Conservation (phyloP, 352 stramenopile genomes). For the Globisporangium apiculatum region DNA sequence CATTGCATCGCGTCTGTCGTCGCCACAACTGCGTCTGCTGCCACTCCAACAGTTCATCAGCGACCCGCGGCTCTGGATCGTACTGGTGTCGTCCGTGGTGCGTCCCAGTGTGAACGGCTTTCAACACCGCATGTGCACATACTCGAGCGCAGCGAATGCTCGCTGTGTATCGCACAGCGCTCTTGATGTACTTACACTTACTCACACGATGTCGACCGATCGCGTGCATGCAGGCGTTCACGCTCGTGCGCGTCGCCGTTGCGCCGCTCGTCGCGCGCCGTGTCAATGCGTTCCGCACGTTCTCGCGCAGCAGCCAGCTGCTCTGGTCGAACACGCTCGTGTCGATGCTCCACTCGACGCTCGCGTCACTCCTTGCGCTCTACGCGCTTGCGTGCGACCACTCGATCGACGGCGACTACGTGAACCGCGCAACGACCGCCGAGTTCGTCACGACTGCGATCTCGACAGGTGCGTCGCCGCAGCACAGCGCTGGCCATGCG, state of each 20-base stretch:
- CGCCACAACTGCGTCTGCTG: too few relatives aligned
- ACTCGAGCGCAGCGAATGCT: background rate
- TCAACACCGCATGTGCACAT: background rate
- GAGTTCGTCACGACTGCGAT: constrained; percentile 54
- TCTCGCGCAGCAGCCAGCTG: constrained; percentile 38
- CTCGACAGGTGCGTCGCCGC: constrained; percentile 35
- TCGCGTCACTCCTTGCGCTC: constrained; percentile 50
- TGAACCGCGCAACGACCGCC: constrained; percentile 23
- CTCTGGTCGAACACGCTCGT: constrained; percentile 73
- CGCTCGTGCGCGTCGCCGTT: constrained; percentile 28
- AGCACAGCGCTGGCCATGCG: too few relatives aligned
- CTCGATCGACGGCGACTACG: constrained; percentile 39
- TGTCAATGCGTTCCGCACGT: constrained; percentile 37
- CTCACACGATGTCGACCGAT: background rate
- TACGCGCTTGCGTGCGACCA: constrained; percentile 39
- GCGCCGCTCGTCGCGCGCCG: constrained; percentile 26
- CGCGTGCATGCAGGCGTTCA: constrained; percentile 29
- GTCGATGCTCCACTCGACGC: constrained; percentile 58
- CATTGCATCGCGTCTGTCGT: too few relatives aligned
- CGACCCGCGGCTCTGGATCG: constrained; percentile 54
- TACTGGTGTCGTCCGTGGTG: constrained; percentile 57
- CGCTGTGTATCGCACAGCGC: too few relatives aligned
- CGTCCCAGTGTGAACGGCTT: background rate
- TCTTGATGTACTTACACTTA: too few relatives aligned
- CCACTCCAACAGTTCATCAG: background rate